Evolutionary conservation across 441 rosid species (phyloP).

Genomic region (Gossypium aridum): DNA sequence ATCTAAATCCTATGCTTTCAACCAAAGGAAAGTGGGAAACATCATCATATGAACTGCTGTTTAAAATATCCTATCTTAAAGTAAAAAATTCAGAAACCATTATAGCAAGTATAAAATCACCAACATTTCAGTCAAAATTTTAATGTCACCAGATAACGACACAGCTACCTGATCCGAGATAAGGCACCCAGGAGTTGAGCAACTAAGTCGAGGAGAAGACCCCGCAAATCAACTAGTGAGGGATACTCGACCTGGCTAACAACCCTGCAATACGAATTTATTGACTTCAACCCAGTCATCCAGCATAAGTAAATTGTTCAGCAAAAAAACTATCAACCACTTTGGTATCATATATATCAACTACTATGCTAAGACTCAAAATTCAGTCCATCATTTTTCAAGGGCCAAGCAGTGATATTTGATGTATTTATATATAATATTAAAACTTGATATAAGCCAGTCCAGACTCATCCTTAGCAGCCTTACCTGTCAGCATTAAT

Average conservation of each 20-base stretch:
- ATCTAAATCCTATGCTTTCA: not conserved
- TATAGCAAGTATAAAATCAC: not conserved
- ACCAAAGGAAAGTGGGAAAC: not conserved
- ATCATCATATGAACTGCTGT: not conserved
- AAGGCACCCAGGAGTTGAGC: slow-evolving; percentile 98
- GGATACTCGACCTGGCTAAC: slow-evolving; percentile 99
- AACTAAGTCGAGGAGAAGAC: slow-evolving; percentile 94
- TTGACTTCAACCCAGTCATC: slow-evolving; percentile 3
- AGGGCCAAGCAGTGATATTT: slow-evolving; percentile 1
- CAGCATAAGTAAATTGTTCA: slow-evolving; percentile 4
- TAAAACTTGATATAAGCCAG: slow-evolving; percentile 1
- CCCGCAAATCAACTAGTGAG: slow-evolving; percentile 95
- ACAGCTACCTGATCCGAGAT: slow-evolving; percentile 85
- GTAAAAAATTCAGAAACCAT: not conserved
- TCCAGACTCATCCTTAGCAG: slow-evolving; percentile 14
- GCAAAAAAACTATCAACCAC: not conserved
- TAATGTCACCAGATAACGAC: slow-evolving; percentile 12
- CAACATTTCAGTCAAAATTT: not conserved
- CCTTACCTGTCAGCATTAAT: slow-evolving; percentile 95
- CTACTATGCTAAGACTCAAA: not conserved
- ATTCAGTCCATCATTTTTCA: not conserved
- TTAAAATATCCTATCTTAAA: not conserved
- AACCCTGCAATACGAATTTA: slow-evolving; percentile 52
- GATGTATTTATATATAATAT: not conserved
- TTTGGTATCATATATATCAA: not conserved